phyloP scores from a whole-genome alignment of 352 stramenopile species.

The Stramenopiles sp. region DNA sequence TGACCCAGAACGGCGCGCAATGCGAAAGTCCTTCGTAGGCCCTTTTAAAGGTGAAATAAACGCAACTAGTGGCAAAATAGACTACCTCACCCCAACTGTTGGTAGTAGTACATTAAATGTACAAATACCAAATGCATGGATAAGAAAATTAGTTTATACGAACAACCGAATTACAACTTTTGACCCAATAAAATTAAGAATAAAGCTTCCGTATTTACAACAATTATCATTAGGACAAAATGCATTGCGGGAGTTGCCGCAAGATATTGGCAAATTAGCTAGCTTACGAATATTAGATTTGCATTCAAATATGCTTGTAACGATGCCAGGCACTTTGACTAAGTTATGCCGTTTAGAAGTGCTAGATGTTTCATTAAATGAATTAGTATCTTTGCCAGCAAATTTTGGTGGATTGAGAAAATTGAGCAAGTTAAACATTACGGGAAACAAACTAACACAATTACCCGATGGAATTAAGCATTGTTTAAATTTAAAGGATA shows the following conservation, averaged over 20 bases:
- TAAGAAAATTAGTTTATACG: neutral
- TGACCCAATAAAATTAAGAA: neutral
- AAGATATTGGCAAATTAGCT: neutral
- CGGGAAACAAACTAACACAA: neutral
- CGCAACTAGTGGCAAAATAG: neutral
- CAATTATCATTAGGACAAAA: neutral
- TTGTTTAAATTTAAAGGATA: neutral
- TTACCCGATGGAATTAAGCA: neutral
- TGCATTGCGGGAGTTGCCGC: neutral
- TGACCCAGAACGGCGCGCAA: neutral
- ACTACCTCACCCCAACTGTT: neutral
- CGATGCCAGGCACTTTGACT: neutral
- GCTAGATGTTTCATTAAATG: neutral
- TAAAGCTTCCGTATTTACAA: neutral
- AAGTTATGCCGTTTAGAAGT: neutral
- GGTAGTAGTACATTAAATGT: neutral
- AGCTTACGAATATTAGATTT: neutral
- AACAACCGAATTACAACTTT: neutral
- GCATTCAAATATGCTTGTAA: neutral
- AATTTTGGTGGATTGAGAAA: neutral
- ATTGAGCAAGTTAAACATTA: neutral
- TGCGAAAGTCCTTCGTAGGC: neutral
- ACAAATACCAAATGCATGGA: neutral
- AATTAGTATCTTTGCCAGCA: neutral
- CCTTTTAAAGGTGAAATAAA: neutral